Evolutionary conservation across 2,329 filamentous ascomycete genomes (phyloP).

Genomic region (Mollisia scopiformis): DNA sequence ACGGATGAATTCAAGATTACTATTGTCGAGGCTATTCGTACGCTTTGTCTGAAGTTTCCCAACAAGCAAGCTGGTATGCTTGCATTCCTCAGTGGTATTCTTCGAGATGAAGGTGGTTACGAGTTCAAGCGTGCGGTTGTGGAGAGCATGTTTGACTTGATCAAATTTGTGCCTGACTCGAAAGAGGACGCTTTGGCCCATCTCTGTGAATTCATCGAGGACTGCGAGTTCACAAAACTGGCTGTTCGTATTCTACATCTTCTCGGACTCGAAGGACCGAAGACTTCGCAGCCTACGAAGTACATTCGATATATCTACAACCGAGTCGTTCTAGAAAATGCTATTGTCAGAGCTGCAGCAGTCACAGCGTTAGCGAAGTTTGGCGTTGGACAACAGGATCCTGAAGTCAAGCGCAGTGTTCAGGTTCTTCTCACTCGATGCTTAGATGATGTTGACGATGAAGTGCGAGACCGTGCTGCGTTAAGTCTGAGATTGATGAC

Average conservation of each 20-base stretch:
- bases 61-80: slow-evolving; percentile 98
- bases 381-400: slow-evolving; percentile 93
- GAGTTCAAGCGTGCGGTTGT: slow-evolving; percentile 98
- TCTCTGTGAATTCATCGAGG: slow-evolving; percentile 98
- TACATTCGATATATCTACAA: slow-evolving; percentile 99
- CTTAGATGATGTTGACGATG: slow-evolving; percentile 95
- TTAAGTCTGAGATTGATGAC: slow-evolving; percentile 91
- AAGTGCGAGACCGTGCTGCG: slow-evolving; percentile 93
- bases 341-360: slow-evolving; percentile 90
- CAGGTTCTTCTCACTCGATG: slow-evolving; percentile 90
- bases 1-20: slow-evolving; percentile 99
- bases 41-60: slow-evolving; percentile 95
- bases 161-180: slow-evolving; percentile 95
- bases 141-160: slow-evolving; percentile 98
- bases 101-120: slow-evolving; percentile 95
- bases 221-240: slow-evolving; percentile 98
- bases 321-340: slow-evolving; percentile 94
- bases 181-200: slow-evolving; percentile 85
- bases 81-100: slow-evolving; percentile 92
- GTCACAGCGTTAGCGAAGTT: slow-evolving; percentile 97
- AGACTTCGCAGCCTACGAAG: slow-evolving; percentile 94
- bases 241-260: slow-evolving; percentile 94
- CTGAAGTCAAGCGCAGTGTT: slow-evolving; percentile 95
- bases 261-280: slow-evolving; percentile 91
- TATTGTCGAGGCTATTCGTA: slow-evolving; percentile 98